These are phyloP conservation scores for Myrmaecium sp. DNA, from an alignment of 2,329 filamentous ascomycete species.

Conservation along the genomic window DNA sequence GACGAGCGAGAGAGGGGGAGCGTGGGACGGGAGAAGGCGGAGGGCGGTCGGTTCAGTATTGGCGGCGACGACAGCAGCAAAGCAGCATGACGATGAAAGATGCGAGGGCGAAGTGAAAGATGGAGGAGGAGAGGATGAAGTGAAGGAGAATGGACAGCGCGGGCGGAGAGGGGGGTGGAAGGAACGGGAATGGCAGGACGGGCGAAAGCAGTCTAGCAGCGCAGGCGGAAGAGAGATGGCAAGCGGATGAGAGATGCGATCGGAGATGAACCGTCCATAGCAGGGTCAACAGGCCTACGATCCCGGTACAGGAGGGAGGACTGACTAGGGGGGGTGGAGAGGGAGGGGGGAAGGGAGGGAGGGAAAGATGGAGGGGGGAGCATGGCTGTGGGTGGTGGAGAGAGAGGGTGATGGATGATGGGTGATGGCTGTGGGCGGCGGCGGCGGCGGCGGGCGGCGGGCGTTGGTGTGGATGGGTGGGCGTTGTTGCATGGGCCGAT, in stretches of 20 bases:
- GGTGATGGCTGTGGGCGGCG: too few relatives aligned
- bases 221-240: conserved; percentile 2
- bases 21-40: background rate
- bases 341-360: background rate
- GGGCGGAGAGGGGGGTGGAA: conserved; percentile 2
- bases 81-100: too few relatives aligned
- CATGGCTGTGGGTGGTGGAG: conserved; percentile 2
- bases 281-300: conserved; percentile 3
- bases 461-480: conserved; percentile 1
- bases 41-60: background rate
- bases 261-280: conserved; percentile 18
- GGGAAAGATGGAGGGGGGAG: background rate
- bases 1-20: too few relatives aligned
- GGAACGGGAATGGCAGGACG: conserved; percentile 5
- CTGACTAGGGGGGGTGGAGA: background rate
- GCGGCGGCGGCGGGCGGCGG: conserved; percentile 3
- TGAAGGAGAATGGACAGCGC: too few relatives aligned
- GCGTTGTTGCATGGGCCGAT: too few relatives aligned
- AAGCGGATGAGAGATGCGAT: conserved; percentile 14
- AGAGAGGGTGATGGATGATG: too few relatives aligned
- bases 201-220: conserved; percentile 12
- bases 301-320: background rate
- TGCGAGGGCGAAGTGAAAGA: too few relatives aligned
- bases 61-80: background rate
- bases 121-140: too few relatives aligned